Percentiles rank a stretch among this genome's conserved stretches.
Conservation (phyloP, 305 asterid species). For the Striga hermonthica region DNA sequence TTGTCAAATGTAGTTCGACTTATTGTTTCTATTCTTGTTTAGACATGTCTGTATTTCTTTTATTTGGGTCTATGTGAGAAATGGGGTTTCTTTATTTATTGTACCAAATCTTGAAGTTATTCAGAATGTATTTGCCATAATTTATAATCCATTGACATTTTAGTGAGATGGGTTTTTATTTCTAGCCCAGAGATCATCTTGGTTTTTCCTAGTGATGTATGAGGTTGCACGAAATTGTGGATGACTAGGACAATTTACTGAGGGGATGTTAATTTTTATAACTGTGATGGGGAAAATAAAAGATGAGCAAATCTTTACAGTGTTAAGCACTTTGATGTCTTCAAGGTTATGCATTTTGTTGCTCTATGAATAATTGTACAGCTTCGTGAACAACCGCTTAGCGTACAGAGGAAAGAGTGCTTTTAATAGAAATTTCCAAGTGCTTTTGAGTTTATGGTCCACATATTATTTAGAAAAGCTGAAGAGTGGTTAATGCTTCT, state of each 20-base stretch:
- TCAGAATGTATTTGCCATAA: conserved; percentile 6
- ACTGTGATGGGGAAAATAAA: conserved; percentile 1
- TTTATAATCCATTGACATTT: conserved; percentile 6
- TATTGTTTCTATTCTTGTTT: neutral
- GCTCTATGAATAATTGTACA: neutral
- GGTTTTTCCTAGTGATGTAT: neutral
- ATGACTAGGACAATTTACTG: neutral
- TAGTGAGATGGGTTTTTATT: conserved; percentile 1
- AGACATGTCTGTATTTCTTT: neutral
- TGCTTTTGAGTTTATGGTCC: neutral
- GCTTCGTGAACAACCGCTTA: too few species aligned
- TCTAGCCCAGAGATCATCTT: neutral
- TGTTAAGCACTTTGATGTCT: too few species aligned
- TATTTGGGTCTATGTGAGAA: conserved; percentile 14
- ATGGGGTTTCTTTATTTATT: conserved; percentile 2
- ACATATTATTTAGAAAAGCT: neutral
- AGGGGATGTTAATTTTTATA: neutral
- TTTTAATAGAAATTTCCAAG: neutral
- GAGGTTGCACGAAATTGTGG: neutral
- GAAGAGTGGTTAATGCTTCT: conserved; percentile 1
- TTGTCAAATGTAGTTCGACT: neutral
- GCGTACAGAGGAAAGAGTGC: neutral
- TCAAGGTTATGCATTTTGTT: neutral
- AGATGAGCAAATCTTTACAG: neutral
- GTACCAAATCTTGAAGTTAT: conserved; percentile 23